phyloP scores from a whole-genome alignment of 306 rosid genomes.

The Cicer judaicum region DNA sequence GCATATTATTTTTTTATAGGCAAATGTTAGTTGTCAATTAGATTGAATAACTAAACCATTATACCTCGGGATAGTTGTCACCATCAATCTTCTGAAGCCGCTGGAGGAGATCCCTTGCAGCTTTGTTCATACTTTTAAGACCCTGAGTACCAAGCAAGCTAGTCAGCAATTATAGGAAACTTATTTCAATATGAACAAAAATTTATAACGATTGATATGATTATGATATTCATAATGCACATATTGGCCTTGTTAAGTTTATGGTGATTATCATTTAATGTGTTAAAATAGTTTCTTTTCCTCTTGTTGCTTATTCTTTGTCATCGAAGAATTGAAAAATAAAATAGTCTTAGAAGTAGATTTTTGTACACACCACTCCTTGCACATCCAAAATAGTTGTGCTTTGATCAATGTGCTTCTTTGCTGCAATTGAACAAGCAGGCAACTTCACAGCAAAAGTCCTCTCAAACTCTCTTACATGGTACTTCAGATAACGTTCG shows the following conservation, averaged over 20 bases:
- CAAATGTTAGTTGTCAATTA: too few species aligned
- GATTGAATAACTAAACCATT: conserved; percentile 8
- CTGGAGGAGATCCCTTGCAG: conserved; percentile 90
- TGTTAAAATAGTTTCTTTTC: neutral
- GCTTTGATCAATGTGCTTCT: conserved; percentile 92
- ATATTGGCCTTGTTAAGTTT: too few species aligned
- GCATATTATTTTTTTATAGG: neutral
- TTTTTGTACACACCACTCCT: conserved; percentile 75
- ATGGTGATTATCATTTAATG: neutral
- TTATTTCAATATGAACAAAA: conserved; percentile 7
- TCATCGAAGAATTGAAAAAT: neutral
- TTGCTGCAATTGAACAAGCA: conserved; percentile 88
- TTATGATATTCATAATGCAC: conserved; percentile 1
- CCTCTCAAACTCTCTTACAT: conserved; percentile 89
- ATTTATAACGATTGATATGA: neutral
- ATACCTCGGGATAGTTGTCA: conserved; percentile 95
- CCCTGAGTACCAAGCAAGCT: conserved; percentile 58
- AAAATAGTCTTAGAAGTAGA: neutral
- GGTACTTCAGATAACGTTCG: conserved; percentile 89
- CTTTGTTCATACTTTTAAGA: conserved; percentile 77
- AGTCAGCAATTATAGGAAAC: conserved; percentile 24
- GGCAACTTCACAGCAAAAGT: conserved; percentile 81
- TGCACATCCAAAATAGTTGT: conserved; percentile 98
- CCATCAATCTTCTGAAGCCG: conserved; percentile 93
- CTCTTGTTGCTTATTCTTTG: conserved; percentile 14